These are phyloP conservation scores for Phyllosticta citriasiana DNA, from an alignment of 2,329 filamentous ascomycete genomes.

Conservation along the genomic window DNA sequence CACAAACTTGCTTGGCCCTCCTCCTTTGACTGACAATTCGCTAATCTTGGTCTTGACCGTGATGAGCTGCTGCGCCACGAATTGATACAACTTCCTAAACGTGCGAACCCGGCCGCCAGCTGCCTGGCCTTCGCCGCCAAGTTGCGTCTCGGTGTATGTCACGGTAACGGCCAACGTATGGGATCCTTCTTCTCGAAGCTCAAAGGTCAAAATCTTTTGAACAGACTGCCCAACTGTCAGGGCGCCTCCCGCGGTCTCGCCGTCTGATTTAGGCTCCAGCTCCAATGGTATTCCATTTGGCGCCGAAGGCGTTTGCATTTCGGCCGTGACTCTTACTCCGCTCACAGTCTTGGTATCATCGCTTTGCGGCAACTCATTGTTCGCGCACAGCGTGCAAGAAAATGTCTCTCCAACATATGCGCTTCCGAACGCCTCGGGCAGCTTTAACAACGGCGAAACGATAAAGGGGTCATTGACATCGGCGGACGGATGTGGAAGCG, in stretches of 20 bases:
- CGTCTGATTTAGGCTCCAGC: slow-evolving; percentile 18
- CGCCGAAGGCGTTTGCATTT: slow-evolving; percentile 87
- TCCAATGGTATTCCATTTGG: slow-evolving; percentile 52
- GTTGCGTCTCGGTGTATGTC: slow-evolving; percentile 81
- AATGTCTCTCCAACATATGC: slow-evolving; percentile 95
- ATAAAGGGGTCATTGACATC: slow-evolving; percentile 43
- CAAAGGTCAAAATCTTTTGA: slow-evolving; percentile 74
- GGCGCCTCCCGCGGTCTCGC: slow-evolving; percentile 33
- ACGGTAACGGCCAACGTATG: slow-evolving; percentile 91
- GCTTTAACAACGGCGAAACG: slow-evolving; percentile 57
- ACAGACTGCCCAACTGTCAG: slow-evolving; percentile 55
- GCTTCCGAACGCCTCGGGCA: slow-evolving; percentile 84
- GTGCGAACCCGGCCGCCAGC: slow-evolving; percentile 60
- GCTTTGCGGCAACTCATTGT: slow-evolving; percentile 58
- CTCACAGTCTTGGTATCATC: slow-evolving; percentile 46
- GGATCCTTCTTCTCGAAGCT: slow-evolving; percentile 87
- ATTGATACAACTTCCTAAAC: slow-evolving; percentile 94
- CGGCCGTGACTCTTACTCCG: slow-evolving; percentile 73
- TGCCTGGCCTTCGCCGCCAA: slow-evolving; percentile 35
- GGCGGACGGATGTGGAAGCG: slow-evolving; percentile 59
- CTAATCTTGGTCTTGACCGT: slow-evolving; percentile 86
- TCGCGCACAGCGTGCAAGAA: slow-evolving; percentile 89
- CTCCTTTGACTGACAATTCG: slow-evolving; percentile 41
- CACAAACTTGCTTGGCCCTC: slow-evolving; percentile 49
- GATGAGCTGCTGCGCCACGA: slow-evolving; percentile 81